Percentiles rank a stretch among this genome's conserved stretches.
phyloP scores from a whole-genome alignment of 352 stramenopile genomes.

The Thalassiosira exigua region DNA sequence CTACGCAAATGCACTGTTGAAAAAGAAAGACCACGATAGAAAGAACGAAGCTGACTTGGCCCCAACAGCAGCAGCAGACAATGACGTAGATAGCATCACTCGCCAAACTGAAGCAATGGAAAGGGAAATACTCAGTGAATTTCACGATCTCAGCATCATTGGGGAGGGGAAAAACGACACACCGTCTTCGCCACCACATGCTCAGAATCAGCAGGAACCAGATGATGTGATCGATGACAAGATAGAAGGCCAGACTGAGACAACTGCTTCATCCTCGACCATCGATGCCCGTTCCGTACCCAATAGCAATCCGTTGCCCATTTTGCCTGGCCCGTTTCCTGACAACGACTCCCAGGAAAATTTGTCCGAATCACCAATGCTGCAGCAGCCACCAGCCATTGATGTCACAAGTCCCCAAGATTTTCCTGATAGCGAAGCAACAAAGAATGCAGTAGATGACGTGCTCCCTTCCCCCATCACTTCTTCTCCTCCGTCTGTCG shows the following conservation, averaged over 20 bases:
- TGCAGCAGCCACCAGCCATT: slow-evolving; percentile 20
- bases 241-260: slow-evolving; percentile 13
- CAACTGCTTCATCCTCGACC: slow-evolving; percentile 11
- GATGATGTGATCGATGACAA: slow-evolving; percentile 2
- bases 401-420: slow-evolving; percentile 20
- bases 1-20: slow-evolving; percentile 57
- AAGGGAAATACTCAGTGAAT: slow-evolving; percentile 51
- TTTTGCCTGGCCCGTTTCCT: slow-evolving; percentile 29
- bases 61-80: slow-evolving; percentile 5
- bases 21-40: slow-evolving; percentile 41
- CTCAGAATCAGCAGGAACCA: slow-evolving; percentile 1
- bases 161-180: slow-evolving; percentile 18
- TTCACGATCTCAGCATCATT: slow-evolving; percentile 53
- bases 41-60: not conserved
- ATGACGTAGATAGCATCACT: slow-evolving; percentile 26
- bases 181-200: not conserved
- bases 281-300: slow-evolving; percentile 8
- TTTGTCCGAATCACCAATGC: not conserved
- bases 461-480: not conserved
- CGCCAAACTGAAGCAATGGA: slow-evolving; percentile 43
- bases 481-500: slow-evolving; percentile 4
- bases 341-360: slow-evolving; percentile 12
- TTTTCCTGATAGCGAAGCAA: slow-evolving; percentile 6
- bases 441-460: not conserved
- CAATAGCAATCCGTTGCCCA: slow-evolving; percentile 25